phyloP scores from a whole-genome alignment of 2,329 filamentous ascomycete genomes.

The Mariannaea elegans region DNA sequence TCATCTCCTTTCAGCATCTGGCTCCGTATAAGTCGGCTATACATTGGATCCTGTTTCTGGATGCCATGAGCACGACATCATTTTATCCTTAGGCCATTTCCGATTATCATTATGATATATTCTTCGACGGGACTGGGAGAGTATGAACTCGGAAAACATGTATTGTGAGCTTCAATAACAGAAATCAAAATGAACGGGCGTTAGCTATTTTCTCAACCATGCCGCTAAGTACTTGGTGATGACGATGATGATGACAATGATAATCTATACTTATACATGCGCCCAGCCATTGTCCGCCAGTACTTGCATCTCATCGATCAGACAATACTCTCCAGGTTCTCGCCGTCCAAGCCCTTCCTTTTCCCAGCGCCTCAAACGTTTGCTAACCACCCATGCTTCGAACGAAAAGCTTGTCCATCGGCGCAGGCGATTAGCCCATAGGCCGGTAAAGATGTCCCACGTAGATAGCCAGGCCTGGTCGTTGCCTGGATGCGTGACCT shows the following conservation, averaged over 20 bases:
- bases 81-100: background rate
- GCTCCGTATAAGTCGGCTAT: background rate
- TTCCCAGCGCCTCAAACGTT: constrained; percentile 51
- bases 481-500: constrained; percentile 52
- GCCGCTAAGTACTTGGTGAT: no score
- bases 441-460: constrained; percentile 58
- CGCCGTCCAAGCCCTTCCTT: constrained; percentile 44
- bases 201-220: no score
- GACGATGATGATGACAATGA: no score
- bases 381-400: constrained; percentile 46
- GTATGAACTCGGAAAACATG: background rate
- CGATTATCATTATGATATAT: background rate
- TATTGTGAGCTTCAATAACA: background rate
- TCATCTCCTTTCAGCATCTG: background rate
- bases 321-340: constrained; percentile 60
- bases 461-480: constrained; percentile 56
- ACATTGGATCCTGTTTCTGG: background rate
- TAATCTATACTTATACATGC: constrained; percentile 53
- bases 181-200: no score
- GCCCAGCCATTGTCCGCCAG: constrained; percentile 66
- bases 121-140: background rate
- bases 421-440: constrained; percentile 66
- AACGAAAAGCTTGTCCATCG: constrained; percentile 51
- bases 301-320: constrained; percentile 71
- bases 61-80: background rate